Base-by-base conservation (phyloP, 345 rosid species). In the Salix exigua region DNA sequence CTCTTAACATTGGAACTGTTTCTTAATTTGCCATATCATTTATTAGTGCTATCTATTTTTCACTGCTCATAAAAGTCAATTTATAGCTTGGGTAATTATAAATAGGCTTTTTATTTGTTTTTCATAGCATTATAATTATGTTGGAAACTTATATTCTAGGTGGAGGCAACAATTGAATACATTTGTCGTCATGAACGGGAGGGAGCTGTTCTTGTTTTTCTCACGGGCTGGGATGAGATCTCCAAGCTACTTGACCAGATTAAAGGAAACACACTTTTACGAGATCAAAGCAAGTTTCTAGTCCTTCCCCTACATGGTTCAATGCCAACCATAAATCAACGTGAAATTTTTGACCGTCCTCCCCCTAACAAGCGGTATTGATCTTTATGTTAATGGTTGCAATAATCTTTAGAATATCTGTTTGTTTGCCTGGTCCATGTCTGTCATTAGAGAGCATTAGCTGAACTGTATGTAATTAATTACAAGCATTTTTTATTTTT, bases 201-300 rank as follows among this genome's bases (percentile, higher is more conserved):
- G 81, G 99, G 99, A 76, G 99, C 99, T 12, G 85, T 95, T 88
- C 97, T 95, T 73, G 96, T 95, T 62, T 95, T 95, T 81, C 94
- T 95, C 69, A 88, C 99, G 1, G 98, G 99, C 70, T 93, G 99
- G 99, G 97, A 93, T 90, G 98, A 95, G 74, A 95, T 95, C 68
- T 90, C 96, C 25, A 90, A 91, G 86, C 89, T 95, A 69, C 88
- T 88, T 70, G 98, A 93, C 77, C 89, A 80, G 81, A 82, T 95
- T 48, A 88, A 90, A 81, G 88, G 81, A 73, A 93, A 95, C 87
- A 87, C 75, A 72, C 80, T 90, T 74, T 90, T 95, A 84, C 97
- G 98, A 76, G 89, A 93, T 74, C 84, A 82, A 69, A 86, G 87
- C 92, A 93, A 87, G 85, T 88, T 91, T 84, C 81, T 93, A 75